Evolutionary conservation across 2,329 filamentous ascomycete genomes (phyloP).

Genomic region (Pseudogymnoascus sp.): DNA sequence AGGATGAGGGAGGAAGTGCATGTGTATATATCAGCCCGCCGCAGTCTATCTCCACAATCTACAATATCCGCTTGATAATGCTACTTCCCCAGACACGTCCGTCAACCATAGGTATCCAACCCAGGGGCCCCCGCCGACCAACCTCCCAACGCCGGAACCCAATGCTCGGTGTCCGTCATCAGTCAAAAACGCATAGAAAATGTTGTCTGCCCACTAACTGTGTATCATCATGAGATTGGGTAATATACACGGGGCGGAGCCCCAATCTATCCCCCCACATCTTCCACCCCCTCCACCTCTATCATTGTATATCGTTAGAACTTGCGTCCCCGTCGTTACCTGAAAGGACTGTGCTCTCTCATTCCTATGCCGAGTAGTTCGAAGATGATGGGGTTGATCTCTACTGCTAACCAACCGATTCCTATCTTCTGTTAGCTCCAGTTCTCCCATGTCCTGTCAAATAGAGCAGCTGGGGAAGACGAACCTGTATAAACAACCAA

Average conservation of each 20-base stretch:
- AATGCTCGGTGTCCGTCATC: not conserved
- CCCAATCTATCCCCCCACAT: not conserved
- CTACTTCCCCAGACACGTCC: not conserved
- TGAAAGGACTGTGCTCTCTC: constrained; percentile 8
- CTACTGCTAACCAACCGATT: constrained; percentile 68
- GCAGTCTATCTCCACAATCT: not conserved
- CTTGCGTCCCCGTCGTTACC: not conserved
- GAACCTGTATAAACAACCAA: constrained; percentile 86
- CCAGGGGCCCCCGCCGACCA: not conserved
- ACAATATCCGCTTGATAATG: constrained; percentile 3
- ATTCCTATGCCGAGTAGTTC: constrained; percentile 34
- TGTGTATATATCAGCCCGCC: not conserved
- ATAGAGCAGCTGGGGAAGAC: constrained; percentile 24
- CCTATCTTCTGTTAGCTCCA: constrained; percentile 37
- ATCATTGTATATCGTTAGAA: not conserved
- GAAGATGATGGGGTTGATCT: constrained; percentile 35
- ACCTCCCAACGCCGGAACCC: not conserved
- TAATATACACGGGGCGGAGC: not conserved
- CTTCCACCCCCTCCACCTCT: not conserved
- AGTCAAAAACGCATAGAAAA: not conserved
- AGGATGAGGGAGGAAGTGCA: not conserved
- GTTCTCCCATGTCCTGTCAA: not conserved
- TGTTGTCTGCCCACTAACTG: not conserved
- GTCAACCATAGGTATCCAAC: not conserved
- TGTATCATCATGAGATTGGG: constrained; percentile 1